A percentile compares a stretch with the other conserved stretches of the same genome.
Evolutionary conservation across 2,329 filamentous ascomycete species (phyloP).

Genomic region (Ophiostoma quercus): DNA sequence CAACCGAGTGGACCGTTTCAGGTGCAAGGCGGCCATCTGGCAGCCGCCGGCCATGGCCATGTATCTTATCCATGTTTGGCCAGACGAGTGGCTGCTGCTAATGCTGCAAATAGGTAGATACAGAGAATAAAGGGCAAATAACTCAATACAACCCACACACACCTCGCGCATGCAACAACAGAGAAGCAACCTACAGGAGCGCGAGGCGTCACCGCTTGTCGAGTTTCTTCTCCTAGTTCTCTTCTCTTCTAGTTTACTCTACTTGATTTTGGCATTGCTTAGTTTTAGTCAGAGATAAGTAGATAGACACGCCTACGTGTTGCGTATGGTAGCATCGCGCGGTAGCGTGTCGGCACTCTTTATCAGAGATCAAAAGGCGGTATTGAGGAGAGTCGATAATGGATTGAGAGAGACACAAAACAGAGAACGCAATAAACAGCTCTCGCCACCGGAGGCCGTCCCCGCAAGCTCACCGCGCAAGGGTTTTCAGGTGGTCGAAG

Average conservation of each 20-base stretch:
- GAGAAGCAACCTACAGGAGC: background rate
- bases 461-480: conserved; percentile 3
- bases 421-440: background rate
- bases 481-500: background rate
- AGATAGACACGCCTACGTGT: background rate
- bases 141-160: background rate
- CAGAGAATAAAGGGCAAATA: background rate
- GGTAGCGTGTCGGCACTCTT: conserved; percentile 15
- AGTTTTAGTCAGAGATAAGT: conserved; percentile 3
- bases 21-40: conserved; percentile 21
- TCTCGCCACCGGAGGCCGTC: conserved; percentile 7
- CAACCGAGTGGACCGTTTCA: conserved; percentile 22
- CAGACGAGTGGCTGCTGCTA: background rate
- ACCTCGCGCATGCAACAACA: conserved; percentile 8
- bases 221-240: background rate
- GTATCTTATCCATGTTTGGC: no score
- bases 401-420: background rate
- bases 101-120: background rate
- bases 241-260: background rate
- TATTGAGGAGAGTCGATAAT: background rate
- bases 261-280: background rate
- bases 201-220: conserved; percentile 13
- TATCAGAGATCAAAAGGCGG: background rate
- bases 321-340: conserved; percentile 4
- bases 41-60: conserved; percentile 12